Evolutionary conservation across 495 filamentous ascomycete genomes (phyloP).

Genomic region (Penicillium pancosmium): DNA sequence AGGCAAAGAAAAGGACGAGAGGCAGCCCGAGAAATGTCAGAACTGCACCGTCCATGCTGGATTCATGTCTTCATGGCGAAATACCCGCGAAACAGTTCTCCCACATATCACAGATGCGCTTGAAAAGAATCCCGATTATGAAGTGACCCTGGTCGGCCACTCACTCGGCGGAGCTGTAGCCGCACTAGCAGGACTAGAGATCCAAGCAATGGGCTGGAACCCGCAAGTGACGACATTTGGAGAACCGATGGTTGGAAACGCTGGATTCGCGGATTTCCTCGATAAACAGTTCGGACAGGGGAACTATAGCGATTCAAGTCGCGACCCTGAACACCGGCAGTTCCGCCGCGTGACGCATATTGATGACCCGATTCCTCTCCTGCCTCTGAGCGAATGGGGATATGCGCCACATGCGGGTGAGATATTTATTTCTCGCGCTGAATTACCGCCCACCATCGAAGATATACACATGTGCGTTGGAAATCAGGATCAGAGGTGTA

Average conservation of each 20-base stretch:
- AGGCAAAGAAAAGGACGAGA: conserved; percentile 9
- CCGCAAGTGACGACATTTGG: conserved; percentile 88
- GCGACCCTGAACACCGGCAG: conserved; percentile 25
- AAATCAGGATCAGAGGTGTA: conserved; percentile 69
- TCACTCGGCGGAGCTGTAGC: conserved; percentile 93
- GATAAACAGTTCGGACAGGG: conserved; percentile 64
- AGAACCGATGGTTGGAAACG: conserved; percentile 84
- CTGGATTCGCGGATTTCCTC: conserved; percentile 66
- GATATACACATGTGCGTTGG: conserved; percentile 77
- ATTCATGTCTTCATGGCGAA: conserved; percentile 81
- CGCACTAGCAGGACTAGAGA: conserved; percentile 80
- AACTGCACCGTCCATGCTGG: conserved; percentile 93
- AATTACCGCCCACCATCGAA: conserved; percentile 63
- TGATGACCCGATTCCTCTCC: conserved; percentile 84
- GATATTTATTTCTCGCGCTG: conserved; percentile 74
- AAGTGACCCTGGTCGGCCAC: conserved; percentile 81
- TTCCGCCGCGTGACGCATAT: conserved; percentile 85
- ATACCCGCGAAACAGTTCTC: conserved; percentile 66
- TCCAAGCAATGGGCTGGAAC: conserved; percentile 65
- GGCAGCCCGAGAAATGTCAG: conserved; percentile 48
- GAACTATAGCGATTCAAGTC: conserved; percentile 14
- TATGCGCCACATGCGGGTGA: conserved; percentile 84
- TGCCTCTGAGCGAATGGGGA: conserved; percentile 86
- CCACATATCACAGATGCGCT: conserved; percentile 57
- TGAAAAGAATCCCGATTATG: conserved; percentile 66